These are phyloP conservation scores for Fusarium marasasianum DNA, from an alignment of 2,329 filamentous ascomycete species.

Conservation along the genomic window DNA sequence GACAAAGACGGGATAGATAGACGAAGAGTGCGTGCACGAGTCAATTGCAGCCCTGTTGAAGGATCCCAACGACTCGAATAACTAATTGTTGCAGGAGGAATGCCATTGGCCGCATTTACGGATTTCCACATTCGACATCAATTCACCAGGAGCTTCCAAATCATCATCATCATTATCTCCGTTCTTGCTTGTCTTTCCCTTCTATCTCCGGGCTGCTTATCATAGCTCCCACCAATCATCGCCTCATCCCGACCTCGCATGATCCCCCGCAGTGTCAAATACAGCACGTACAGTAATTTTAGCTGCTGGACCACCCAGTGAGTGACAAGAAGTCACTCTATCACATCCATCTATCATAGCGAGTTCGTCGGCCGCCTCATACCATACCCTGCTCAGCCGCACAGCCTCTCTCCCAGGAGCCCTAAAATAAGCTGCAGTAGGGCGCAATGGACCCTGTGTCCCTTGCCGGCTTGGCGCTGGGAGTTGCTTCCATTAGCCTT, in stretches of 20 bases:
- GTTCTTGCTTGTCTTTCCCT: neutral
- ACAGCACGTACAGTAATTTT: neutral
- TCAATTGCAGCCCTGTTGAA: neutral
- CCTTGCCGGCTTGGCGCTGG: conserved; percentile 53
- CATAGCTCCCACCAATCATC: conserved; percentile 15
- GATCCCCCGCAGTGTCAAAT: conserved; percentile 12
- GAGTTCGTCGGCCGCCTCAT: neutral
- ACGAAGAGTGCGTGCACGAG: neutral
- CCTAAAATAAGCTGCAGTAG: conserved; percentile 3
- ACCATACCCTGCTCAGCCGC: neutral
- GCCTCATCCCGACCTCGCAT: neutral
- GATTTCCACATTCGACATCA: neutral
- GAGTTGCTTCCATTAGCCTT: conserved; percentile 56
- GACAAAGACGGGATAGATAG: neutral
- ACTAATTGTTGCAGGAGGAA: neutral
- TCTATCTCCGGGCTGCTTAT: neutral
- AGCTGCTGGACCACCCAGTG: neutral
- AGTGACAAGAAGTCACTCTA: neutral
- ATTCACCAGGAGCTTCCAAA: neutral
- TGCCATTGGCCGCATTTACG: neutral
- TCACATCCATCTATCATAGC: neutral
- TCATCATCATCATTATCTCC: neutral
- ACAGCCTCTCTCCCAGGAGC: conserved; percentile 1
- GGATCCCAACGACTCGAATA: neutral
- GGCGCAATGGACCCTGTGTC: conserved; percentile 56